Conservation (phyloP, 805 yeast genomes). For the Priceomyces medius region DNA sequence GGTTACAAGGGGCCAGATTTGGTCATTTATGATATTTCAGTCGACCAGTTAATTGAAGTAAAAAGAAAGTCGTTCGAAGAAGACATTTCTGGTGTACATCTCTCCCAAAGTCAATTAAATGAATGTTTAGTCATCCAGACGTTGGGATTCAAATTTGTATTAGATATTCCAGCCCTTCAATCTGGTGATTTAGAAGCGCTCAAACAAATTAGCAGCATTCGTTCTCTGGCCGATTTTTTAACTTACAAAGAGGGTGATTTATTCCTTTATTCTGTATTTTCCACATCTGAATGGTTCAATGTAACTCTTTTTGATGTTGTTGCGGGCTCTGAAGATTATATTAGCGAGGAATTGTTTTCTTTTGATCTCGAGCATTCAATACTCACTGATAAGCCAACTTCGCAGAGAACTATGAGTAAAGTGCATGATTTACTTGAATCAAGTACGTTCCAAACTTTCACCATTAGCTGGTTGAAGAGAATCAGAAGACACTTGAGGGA, state of each 20-base stretch:
- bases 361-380: neutral
- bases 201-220: neutral
- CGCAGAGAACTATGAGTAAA: conserved; percentile 25
- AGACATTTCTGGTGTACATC: neutral
- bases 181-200: neutral
- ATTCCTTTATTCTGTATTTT: neutral
- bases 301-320: conserved; percentile 1
- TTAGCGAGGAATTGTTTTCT: neutral
- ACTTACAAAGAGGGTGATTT: conserved; percentile 2
- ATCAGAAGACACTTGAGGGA: conserved; percentile 32
- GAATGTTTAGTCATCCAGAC: neutral
- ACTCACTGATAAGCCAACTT: conserved; percentile 32
- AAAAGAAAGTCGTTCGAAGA: neutral
- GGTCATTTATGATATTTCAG: neutral
- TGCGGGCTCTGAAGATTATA: neutral
- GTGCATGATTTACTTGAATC: conserved; percentile 35
- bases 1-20: neutral
- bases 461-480: conserved; percentile 29
- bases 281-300: neutral
- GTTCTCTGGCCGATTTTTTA: neutral
- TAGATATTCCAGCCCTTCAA: neutral
- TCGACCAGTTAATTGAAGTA: neutral
- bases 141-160: neutral
- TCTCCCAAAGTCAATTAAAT: neutral
- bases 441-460: conserved; percentile 15